Percentiles rank a stretch among this genome's conserved stretches.
These are phyloP conservation scores for Cytospora mali DNA, from an alignment of 2,329 filamentous ascomycete species.

Conservation along the genomic window DNA sequence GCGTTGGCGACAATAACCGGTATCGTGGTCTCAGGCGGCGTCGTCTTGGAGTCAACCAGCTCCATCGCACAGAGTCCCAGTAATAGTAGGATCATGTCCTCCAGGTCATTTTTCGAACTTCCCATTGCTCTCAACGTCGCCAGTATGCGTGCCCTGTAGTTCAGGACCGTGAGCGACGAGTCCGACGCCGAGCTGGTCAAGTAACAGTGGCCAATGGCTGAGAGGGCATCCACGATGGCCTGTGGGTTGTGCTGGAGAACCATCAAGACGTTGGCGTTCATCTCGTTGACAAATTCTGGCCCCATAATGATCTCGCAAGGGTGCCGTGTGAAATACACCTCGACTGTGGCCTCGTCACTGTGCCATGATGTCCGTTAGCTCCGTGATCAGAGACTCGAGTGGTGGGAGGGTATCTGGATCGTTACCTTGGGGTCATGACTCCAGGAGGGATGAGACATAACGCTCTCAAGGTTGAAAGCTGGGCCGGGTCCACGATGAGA, in stretches of 20 bases:
- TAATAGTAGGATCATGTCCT: slow-evolving; percentile 35
- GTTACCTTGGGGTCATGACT: slow-evolving; percentile 28
- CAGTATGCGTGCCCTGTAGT: slow-evolving; percentile 36
- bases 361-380: background rate
- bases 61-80: slow-evolving; percentile 37
- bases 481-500: slow-evolving; percentile 10
- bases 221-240: slow-evolving; percentile 36
- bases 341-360: slow-evolving; percentile 35
- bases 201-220: slow-evolving; percentile 37
- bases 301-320: slow-evolving; percentile 37
- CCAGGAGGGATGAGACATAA: slow-evolving; percentile 33
- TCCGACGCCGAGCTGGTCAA: slow-evolving; percentile 27
- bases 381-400: background rate
- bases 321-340: slow-evolving; percentile 38
- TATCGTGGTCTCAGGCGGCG: slow-evolving; percentile 31
- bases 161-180: slow-evolving; percentile 32
- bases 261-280: slow-evolving; percentile 37
- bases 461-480: background rate
- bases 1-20: slow-evolving; percentile 33
- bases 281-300: slow-evolving; percentile 37
- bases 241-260: slow-evolving; percentile 36
- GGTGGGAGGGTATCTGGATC: background rate
- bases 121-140: slow-evolving; percentile 34
- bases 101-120: slow-evolving; percentile 31
- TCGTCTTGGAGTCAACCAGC: slow-evolving; percentile 29